These are phyloP conservation scores for Pelargonium nanum DNA, from an alignment of 345 rosid genomes.

Conservation along the genomic window DNA sequence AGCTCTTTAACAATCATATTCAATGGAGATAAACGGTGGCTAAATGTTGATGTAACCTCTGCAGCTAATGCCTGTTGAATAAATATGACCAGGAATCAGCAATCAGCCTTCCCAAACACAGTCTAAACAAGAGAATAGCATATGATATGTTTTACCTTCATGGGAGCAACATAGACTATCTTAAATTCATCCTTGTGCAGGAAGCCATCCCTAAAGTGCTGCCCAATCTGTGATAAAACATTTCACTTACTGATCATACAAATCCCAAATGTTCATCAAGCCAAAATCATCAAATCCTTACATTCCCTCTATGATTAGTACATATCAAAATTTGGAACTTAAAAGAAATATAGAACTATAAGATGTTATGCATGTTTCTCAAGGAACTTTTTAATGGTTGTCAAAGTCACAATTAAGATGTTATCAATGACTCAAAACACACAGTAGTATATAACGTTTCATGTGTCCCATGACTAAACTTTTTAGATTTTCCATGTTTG, in stretches of 20 bases:
- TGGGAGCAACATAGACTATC: slow-evolving; percentile 98
- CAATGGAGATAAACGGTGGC: slow-evolving; percentile 81
- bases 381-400: neutral
- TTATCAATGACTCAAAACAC: neutral
- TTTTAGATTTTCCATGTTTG: neutral
- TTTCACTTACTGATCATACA: neutral
- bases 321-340: neutral
- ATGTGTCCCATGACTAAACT: neutral
- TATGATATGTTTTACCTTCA: slow-evolving; percentile 51
- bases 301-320: too few relatives aligned
- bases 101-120: slow-evolving; percentile 3
- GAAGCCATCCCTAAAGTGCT: slow-evolving; percentile 91
- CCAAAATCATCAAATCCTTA: neutral
- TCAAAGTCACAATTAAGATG: neutral
- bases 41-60: slow-evolving; percentile 84
- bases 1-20: slow-evolving; percentile 92
- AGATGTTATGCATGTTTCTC: neutral
- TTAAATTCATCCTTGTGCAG: slow-evolving; percentile 89
- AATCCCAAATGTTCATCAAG: neutral
- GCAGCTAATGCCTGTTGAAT: slow-evolving; percentile 85
- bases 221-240: slow-evolving; percentile 60
- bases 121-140: neutral
- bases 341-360: neutral
- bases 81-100: slow-evolving; percentile 10
- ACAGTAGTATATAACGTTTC: neutral